Evolutionary conservation across 1,284 basidiomycete genomes (phyloP).

Genomic region (Pseudozyma thailandica): DNA sequence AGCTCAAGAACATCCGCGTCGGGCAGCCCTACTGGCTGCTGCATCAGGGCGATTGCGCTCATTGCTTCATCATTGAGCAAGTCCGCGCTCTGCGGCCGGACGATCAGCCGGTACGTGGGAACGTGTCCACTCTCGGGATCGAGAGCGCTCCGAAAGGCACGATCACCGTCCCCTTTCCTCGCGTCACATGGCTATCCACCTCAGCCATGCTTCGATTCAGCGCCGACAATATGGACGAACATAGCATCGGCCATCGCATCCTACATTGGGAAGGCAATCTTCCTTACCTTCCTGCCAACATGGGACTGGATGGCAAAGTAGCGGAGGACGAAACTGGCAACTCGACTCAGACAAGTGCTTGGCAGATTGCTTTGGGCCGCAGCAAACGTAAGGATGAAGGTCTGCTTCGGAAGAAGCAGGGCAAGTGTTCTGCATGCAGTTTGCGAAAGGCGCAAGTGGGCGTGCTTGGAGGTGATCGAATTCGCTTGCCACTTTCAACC

Average conservation of each 20-base stretch:
- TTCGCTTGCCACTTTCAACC: slow-evolving; percentile 11
- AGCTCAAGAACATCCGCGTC: slow-evolving; percentile 18
- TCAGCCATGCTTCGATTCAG: slow-evolving; percentile 44
- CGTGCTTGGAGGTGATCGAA: slow-evolving; percentile 36
- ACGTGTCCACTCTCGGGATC: not conserved
- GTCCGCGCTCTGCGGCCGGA: slow-evolving; percentile 33
- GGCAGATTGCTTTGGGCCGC: slow-evolving; percentile 15
- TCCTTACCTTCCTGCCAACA: not conserved
- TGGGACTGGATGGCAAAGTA: not conserved
- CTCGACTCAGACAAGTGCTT: slow-evolving; percentile 1
- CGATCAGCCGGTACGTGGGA: slow-evolving; percentile 8
- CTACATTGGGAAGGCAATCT: slow-evolving; percentile 22
- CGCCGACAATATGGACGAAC: slow-evolving; percentile 28
- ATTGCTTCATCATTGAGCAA: slow-evolving; percentile 40
- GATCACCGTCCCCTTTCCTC: slow-evolving; percentile 18
- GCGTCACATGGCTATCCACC: slow-evolving; percentile 37
- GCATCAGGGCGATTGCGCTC: slow-evolving; percentile 45
- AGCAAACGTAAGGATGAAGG: slow-evolving; percentile 32
- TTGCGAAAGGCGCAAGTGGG: slow-evolving; percentile 44
- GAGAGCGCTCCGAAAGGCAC: slow-evolving; percentile 8
- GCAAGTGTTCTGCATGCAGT: slow-evolving; percentile 42
- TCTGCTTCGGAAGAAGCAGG: slow-evolving; percentile 29
- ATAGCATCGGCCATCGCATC: slow-evolving; percentile 42
- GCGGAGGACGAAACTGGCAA: not conserved
- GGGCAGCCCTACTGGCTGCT: slow-evolving; percentile 49